Conservation (phyloP, 2,329 filamentous ascomycete species). For the Beauveria sp. region DNA sequence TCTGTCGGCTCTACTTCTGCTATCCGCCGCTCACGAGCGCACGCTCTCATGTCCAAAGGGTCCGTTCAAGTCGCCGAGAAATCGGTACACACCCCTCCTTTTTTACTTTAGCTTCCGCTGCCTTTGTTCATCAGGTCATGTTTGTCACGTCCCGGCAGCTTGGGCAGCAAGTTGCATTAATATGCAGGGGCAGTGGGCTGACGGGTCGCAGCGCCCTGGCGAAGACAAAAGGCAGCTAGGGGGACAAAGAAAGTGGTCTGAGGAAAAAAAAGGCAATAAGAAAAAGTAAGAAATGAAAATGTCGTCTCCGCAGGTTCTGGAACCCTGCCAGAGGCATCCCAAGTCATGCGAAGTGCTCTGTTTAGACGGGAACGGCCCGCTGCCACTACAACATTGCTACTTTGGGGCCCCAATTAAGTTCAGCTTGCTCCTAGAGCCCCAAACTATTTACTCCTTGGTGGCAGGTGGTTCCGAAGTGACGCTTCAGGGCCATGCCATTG, state of each 20-base stretch:
- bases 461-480: not conserved
- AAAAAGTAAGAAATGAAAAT: no score
- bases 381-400: not conserved
- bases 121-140: not conserved
- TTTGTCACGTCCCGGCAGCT: slow-evolving; percentile 2
- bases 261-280: not conserved
- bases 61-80: not conserved
- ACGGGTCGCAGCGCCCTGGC: not conserved
- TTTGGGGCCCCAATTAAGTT: not conserved
- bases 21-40: not conserved
- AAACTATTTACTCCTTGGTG: not conserved
- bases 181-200: not conserved
- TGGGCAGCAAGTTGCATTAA: slow-evolving; percentile 3
- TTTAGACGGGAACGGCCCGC: not conserved
- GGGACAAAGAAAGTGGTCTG: not conserved
- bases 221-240: not conserved
- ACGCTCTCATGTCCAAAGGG: not conserved
- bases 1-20: not conserved
- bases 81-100: not conserved
- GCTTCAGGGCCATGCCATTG: not conserved
- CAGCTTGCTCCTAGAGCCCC: not conserved
- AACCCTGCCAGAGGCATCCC: not conserved
- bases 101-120: no score
- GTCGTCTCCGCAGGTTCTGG: not conserved
- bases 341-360: not conserved